Percentiles rank a stretch among this genome's conserved stretches.
Evolutionary conservation across 306 rosid genomes (phyloP).

Genomic region (Cicer judaicum): DNA sequence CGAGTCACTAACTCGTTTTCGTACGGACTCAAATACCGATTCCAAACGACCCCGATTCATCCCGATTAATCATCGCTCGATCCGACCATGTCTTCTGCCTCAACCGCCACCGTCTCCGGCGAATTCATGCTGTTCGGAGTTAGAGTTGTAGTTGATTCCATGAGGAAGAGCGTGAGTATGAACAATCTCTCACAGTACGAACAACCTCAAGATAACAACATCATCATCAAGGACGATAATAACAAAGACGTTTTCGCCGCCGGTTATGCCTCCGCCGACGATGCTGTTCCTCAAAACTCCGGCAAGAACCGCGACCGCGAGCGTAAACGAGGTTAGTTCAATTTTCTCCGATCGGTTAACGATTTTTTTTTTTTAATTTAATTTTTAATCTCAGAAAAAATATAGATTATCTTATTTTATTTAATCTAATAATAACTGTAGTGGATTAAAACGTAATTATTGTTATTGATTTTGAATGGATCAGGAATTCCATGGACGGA

Average conservation of each 20-base stretch:
- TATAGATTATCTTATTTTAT: not conserved
- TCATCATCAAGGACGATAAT: constrained; percentile 28
- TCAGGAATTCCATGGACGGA: constrained; percentile 99
- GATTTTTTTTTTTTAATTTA: not conserved
- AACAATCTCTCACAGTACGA: constrained; percentile 94
- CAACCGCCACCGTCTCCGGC: constrained; percentile 32
- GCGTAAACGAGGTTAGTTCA: constrained; percentile 89
- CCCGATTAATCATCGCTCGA: constrained; percentile 1
- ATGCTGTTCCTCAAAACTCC: constrained; percentile 66
- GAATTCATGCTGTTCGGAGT: constrained; percentile 95
- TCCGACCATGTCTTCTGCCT: constrained; percentile 49
- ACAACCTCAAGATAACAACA: constrained; percentile 55
- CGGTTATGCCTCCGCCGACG: constrained; percentile 90
- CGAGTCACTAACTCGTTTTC: constrained; percentile 36
- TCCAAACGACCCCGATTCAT: constrained; percentile 6
- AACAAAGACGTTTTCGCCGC: constrained; percentile 55
- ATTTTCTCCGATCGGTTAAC: constrained; percentile 34
- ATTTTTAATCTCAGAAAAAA: not conserved
- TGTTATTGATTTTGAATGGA: constrained; percentile 35
- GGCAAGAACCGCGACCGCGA: constrained; percentile 79
- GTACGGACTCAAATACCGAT: constrained; percentile 16
- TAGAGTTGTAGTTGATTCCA: constrained; percentile 87
- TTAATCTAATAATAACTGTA: not conserved
- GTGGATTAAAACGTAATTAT: not conserved
- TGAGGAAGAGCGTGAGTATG: constrained; percentile 97